phyloP scores from a whole-genome alignment of 1,284 basidiomycete species.

The Trichosporon sp. region DNA sequence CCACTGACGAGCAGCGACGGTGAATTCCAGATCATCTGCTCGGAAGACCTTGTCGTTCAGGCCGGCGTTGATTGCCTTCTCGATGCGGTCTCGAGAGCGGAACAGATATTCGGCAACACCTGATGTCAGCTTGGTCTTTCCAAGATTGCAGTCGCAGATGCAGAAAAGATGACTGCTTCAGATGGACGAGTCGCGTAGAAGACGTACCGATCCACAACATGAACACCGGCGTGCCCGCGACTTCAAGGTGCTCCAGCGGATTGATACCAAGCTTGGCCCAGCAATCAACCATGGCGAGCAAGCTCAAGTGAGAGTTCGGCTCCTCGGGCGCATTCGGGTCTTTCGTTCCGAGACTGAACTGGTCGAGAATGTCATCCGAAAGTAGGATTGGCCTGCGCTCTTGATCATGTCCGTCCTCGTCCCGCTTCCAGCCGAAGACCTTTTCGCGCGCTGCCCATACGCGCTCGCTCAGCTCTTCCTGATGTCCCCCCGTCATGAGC shows the following conservation, averaged over 20 bases:
- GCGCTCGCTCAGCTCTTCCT: slow-evolving; percentile 61
- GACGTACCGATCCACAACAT: slow-evolving; percentile 77
- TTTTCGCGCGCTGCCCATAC: slow-evolving; percentile 68
- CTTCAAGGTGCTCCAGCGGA: slow-evolving; percentile 83
- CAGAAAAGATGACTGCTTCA: background rate
- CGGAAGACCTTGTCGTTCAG: slow-evolving; percentile 75
- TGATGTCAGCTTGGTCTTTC: slow-evolving; percentile 15
- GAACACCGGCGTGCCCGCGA: slow-evolving; percentile 95
- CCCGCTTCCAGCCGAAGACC: slow-evolving; percentile 63
- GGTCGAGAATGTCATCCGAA: slow-evolving; percentile 78
- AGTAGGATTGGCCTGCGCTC: slow-evolving; percentile 66
- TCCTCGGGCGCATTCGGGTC: slow-evolving; percentile 28
- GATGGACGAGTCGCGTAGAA: background rate
- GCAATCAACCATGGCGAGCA: slow-evolving; percentile 98
- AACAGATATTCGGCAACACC: slow-evolving; percentile 94
- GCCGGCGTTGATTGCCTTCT: slow-evolving; percentile 68
- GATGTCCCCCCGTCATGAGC: slow-evolving; percentile 81
- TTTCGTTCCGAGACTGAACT: slow-evolving; percentile 70
- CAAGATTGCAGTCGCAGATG: no score
- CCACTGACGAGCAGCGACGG: slow-evolving; percentile 93
- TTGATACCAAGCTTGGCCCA: slow-evolving; percentile 85
- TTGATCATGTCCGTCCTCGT: slow-evolving; percentile 36
- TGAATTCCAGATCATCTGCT: slow-evolving; percentile 87
- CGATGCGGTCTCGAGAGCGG: slow-evolving; percentile 59
- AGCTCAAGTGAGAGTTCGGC: slow-evolving; percentile 82